phyloP scores from a whole-genome alignment of 345 rosid species.

The Populus pruinosa region DNA sequence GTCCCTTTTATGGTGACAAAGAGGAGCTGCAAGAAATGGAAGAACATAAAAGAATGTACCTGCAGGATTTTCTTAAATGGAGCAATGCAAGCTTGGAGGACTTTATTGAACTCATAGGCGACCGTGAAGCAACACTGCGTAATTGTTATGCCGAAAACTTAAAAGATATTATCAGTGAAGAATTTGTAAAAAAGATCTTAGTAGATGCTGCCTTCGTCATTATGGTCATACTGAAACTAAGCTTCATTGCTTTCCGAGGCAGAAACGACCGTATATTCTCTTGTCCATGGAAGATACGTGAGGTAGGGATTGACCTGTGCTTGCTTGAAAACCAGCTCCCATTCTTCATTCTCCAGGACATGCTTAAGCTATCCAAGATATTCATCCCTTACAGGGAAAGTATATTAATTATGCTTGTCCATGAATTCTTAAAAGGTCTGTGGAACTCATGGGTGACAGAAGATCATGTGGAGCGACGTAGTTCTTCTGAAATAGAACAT shows the following conservation, averaged over 20 bases:
- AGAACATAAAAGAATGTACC: conserved; percentile 5
- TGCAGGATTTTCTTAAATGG: neutral
- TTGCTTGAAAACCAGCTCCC: conserved; percentile 29
- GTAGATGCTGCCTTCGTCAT: conserved; percentile 12
- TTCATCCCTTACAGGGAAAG: no score
- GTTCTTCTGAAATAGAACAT: no score
- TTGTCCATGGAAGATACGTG: neutral
- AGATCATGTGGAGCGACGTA: no score
- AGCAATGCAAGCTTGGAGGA: neutral
- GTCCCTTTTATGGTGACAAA: neutral
- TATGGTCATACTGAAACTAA: neutral
- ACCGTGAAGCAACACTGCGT: neutral
- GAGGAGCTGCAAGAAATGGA: neutral
- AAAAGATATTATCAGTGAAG: neutral
- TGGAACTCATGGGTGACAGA: no score
- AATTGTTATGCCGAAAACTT: neutral
- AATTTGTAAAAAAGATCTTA: conserved; percentile 3
- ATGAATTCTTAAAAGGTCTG: no score
- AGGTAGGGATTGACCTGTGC: conserved; percentile 4
- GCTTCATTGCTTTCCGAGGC: neutral
- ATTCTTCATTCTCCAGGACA: no score
- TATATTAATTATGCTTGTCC: no score
- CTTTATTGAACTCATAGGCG: neutral
- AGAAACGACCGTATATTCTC: neutral
- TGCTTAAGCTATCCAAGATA: no score